Conservation (phyloP, 2,329 filamentous ascomycete genomes). For the Monilinia vaccinii-corymbosi region DNA sequence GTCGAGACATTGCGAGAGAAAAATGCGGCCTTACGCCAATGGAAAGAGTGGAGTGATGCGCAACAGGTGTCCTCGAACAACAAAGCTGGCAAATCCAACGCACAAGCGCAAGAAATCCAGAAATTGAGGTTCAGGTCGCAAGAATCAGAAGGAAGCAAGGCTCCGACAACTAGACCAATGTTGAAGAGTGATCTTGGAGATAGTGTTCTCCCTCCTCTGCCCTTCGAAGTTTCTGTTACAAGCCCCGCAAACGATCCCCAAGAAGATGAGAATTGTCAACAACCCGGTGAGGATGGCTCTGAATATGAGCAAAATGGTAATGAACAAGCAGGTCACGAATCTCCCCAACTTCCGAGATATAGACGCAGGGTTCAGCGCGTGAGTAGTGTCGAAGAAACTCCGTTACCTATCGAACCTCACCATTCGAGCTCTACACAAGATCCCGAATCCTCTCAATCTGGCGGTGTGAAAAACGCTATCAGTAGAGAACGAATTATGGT, state of each 20-base stretch:
- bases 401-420: constrained; percentile 12
- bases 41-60: not conserved
- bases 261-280: not conserved
- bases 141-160: not conserved
- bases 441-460: constrained; percentile 9
- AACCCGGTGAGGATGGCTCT: not conserved
- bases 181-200: not conserved
- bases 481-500: not conserved
- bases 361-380: not conserved
- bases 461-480: not conserved
- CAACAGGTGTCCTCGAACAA: not conserved
- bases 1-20: not conserved
- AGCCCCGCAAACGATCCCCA: not conserved
- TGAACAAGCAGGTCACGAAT: not conserved
- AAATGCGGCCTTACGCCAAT: not conserved
- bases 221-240: not conserved
- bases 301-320: not conserved
- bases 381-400: constrained; percentile 1
- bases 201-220: not conserved
- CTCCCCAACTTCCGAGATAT: not conserved
- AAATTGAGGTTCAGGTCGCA: not conserved
- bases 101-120: not conserved
- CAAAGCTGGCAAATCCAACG: not conserved
- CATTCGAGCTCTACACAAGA: constrained; percentile 25
- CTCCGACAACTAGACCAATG: not conserved